Evolutionary conservation across 192 early-diverging fungal genomes (phyloP).

Genomic region (Chytriomyces confervae): DNA sequence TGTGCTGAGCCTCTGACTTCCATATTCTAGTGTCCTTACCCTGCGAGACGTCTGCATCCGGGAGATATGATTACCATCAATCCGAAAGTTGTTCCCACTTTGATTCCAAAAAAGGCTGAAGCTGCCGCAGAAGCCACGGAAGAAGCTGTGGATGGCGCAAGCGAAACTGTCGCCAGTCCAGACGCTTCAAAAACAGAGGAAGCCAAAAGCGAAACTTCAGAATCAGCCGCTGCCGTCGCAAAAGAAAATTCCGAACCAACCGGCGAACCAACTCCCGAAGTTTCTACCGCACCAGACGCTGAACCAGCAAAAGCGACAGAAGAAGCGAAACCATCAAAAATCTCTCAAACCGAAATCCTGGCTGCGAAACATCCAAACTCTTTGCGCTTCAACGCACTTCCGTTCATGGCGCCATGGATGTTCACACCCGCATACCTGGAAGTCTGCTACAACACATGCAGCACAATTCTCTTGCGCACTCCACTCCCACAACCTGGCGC

Average conservation of each 20-base stretch:
- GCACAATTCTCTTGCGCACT: slow-evolving; percentile 82
- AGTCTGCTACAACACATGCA: slow-evolving; percentile 95
- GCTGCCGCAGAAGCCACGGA: not conserved
- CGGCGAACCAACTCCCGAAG: not conserved
- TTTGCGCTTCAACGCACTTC: slow-evolving; percentile 63
- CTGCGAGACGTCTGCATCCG: slow-evolving; percentile 83
- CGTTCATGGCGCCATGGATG: slow-evolving; percentile 81
- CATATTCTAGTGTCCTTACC: slow-evolving; percentile 58
- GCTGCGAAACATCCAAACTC: slow-evolving; percentile 49
- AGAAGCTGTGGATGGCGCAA: slow-evolving; percentile 17
- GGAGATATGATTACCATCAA: slow-evolving; percentile 89
- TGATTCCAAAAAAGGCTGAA: slow-evolving; percentile 24
- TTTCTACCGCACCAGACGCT: not conserved
- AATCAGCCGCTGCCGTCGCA: not conserved
- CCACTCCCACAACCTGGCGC: slow-evolving; percentile 84
- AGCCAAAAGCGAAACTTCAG: not conserved
- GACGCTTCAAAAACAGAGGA: slow-evolving; percentile 13
- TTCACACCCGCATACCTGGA: slow-evolving; percentile 97
- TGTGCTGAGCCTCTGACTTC: not conserved
- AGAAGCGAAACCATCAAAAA: slow-evolving; percentile 12
- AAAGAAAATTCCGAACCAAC: not conserved
- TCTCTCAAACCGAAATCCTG: slow-evolving; percentile 49
- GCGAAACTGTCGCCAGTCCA: not conserved
- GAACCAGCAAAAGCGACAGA: not conserved
- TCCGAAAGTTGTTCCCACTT: slow-evolving; percentile 68